phyloP scores from a whole-genome alignment of 345 rosid species.

The Syzygium jambos region DNA sequence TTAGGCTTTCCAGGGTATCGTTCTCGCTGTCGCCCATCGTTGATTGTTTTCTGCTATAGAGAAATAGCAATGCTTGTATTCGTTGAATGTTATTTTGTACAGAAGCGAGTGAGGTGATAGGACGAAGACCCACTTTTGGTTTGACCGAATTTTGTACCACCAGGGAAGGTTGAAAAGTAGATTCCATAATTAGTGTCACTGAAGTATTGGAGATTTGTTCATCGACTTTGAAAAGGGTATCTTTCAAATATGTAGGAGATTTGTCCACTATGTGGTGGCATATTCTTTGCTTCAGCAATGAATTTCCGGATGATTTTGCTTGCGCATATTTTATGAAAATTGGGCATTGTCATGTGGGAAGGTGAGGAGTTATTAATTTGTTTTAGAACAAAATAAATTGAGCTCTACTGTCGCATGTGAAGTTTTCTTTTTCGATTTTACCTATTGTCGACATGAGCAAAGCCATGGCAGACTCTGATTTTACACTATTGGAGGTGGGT shows the following conservation, averaged over 20 bases:
- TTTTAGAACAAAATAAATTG: background rate
- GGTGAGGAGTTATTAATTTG: background rate
- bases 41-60: background rate
- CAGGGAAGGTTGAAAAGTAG: background rate
- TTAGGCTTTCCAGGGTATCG: background rate
- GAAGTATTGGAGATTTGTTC: background rate
- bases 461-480: background rate
- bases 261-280: slow-evolving; percentile 10
- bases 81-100: fast-evolving
- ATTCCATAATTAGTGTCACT: background rate
- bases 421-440: background rate
- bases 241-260: background rate
- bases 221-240: background rate
- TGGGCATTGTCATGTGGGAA: background rate
- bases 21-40: background rate
- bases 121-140: background rate
- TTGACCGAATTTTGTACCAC: background rate
- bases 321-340: background rate
- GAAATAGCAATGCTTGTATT: background rate
- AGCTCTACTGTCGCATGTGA: background rate
- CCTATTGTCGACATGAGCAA: background rate
- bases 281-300: slow-evolving; percentile 37
- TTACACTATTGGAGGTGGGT: background rate
- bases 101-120: background rate
- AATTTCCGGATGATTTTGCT: background rate